Conservation (phyloP, 2,329 filamentous ascomycete species). For the Talaromyces piceae region DNA sequence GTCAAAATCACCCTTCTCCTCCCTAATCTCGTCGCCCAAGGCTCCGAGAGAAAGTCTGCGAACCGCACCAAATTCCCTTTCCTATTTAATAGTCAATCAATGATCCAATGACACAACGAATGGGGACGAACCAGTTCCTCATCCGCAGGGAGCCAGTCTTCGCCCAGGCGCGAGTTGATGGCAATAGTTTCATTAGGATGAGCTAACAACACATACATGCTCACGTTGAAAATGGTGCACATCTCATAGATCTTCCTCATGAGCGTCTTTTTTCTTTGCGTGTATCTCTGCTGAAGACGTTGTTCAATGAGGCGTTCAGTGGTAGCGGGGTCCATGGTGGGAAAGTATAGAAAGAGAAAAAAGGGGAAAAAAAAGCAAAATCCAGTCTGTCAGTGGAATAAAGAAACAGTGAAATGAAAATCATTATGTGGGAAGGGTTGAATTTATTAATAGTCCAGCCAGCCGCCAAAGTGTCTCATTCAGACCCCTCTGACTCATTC, state of each 20-base stretch:
- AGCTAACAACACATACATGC: neutral
- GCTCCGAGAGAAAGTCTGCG: too few relatives aligned
- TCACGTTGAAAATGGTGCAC: neutral
- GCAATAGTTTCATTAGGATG: neutral
- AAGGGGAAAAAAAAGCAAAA: too few relatives aligned
- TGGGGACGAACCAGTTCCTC: neutral
- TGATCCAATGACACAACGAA: too few relatives aligned
- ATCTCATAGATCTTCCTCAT: slow-evolving; percentile 1
- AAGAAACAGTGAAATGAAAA: too few relatives aligned
- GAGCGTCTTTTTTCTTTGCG: neutral
- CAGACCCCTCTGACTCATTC: neutral
- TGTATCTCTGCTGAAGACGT: neutral
- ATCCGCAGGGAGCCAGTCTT: neutral
- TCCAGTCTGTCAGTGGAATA: too few relatives aligned
- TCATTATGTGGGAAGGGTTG: neutral
- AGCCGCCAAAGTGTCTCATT: neutral
- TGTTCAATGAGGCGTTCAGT: neutral
- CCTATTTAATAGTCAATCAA: too few relatives aligned
- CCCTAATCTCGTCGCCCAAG: too few relatives aligned
- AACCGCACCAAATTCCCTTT: too few relatives aligned
- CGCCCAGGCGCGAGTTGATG: neutral
- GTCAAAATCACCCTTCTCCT: too few relatives aligned
- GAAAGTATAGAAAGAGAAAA: too few relatives aligned
- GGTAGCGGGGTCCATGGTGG: neutral
- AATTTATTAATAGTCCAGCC: neutral